These are phyloP conservation scores for Daldinia concentrica DNA, from an alignment of 495 filamentous ascomycete genomes.

Conservation along the genomic window DNA sequence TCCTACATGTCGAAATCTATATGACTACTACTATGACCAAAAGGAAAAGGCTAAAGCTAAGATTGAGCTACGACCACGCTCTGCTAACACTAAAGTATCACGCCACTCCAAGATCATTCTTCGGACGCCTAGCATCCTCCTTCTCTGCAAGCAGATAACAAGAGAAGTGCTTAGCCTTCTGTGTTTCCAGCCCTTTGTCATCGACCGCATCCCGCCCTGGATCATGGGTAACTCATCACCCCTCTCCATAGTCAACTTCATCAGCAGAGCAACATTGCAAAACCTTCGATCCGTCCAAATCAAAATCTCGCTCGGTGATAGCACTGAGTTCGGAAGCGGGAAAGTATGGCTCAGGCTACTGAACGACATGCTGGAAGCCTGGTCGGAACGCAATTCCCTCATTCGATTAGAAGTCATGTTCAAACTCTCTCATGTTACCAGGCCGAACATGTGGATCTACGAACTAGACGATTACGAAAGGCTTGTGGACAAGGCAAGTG, in stretches of 20 bases:
- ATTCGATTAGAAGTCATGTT: conserved; percentile 46
- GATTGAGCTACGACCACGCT: conserved; percentile 20
- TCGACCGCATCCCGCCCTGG: conserved; percentile 53
- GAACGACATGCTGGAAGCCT: conserved; percentile 37
- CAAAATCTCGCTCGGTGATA: conserved; percentile 46
- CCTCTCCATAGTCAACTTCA: conserved; percentile 44
- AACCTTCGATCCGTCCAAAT: conserved; percentile 46
- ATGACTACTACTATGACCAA: conserved; percentile 43
- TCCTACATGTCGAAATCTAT: conserved; percentile 44
- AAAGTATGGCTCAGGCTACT: conserved; percentile 44
- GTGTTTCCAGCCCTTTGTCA: conserved; percentile 37
- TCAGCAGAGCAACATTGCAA: conserved; percentile 45
- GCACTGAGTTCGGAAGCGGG: conserved; percentile 39
- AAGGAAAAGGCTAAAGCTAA: conserved; percentile 36
- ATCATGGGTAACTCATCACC: conserved; percentile 42
- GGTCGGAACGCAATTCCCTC: conserved; percentile 42
- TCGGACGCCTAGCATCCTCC: conserved; percentile 46
- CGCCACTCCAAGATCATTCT: conserved; percentile 31
- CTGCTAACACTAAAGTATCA: conserved; percentile 19
- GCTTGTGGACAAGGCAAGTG: conserved; percentile 33
- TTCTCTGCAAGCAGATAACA: conserved; percentile 51
- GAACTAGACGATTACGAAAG: conserved; percentile 39
- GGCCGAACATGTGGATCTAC: conserved; percentile 35
- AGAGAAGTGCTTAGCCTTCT: conserved; percentile 45
- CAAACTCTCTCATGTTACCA: conserved; percentile 39